Evolutionary conservation across 1,284 basidiomycete genomes (phyloP).

Genomic region (Ceratobasidium papillatum): DNA sequence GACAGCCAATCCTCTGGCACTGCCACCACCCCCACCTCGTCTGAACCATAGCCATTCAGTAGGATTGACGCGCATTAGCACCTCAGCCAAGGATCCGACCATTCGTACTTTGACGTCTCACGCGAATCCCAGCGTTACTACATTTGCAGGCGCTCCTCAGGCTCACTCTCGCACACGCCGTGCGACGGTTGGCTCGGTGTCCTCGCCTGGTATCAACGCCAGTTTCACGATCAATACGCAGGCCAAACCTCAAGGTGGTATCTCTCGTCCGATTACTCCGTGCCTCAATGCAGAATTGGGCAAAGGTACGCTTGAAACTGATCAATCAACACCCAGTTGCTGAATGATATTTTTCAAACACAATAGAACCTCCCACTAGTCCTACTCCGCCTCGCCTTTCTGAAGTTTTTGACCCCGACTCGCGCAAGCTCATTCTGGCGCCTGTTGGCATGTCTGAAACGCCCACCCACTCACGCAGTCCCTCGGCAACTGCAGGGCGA

Average conservation of each 20-base stretch:
- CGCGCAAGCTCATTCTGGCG: constrained; percentile 37
- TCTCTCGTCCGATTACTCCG: constrained; percentile 30
- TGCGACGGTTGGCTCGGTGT: constrained; percentile 20
- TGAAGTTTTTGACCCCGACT: constrained; percentile 14
- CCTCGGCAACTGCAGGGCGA: background rate
- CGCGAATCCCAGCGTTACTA: constrained; percentile 29
- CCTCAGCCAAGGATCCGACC: constrained; percentile 35
- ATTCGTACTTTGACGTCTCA: constrained; percentile 33
- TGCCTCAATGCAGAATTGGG: constrained; percentile 37
- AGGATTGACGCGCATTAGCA: constrained; percentile 31
- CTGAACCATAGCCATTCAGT: constrained; percentile 32
- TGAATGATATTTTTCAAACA: background rate
- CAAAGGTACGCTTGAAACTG: constrained; percentile 21
- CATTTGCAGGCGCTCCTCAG: constrained; percentile 33
- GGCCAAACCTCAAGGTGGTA: constrained; percentile 8
- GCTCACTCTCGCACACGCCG: constrained; percentile 12
- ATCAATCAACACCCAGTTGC: background rate
- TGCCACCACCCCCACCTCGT: constrained; percentile 42
- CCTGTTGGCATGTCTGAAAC: constrained; percentile 18
- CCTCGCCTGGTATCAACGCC: constrained; percentile 1
- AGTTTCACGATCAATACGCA: constrained; percentile 5
- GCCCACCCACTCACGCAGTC: background rate
- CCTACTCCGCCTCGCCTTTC: constrained; percentile 48
- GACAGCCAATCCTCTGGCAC: constrained; percentile 23
- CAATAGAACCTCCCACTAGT: background rate